Evolutionary conservation across 805 yeast genomes (phyloP).

Genomic region (Isabelozyma gotoi): DNA sequence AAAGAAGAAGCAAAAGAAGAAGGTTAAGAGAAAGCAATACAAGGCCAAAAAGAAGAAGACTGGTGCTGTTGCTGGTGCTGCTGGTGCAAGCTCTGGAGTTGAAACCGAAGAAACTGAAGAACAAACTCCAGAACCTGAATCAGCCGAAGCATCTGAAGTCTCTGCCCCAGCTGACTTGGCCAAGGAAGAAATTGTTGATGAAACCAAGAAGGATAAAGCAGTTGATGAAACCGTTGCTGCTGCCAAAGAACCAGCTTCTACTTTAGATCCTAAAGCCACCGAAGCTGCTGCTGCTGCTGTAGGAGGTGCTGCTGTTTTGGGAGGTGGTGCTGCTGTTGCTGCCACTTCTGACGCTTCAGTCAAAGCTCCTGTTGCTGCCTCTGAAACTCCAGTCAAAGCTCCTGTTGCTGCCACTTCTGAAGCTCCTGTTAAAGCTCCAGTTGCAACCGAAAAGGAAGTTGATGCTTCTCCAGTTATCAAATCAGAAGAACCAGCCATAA

Average conservation of each 20-base stretch:
- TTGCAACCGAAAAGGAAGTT: conserved; percentile 17
- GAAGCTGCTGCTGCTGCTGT: conserved; percentile 8
- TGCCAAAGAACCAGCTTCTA: conserved; percentile 7
- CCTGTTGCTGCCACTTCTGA: neutral
- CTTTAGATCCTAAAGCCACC: conserved; percentile 7
- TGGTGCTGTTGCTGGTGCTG: conserved; percentile 15
- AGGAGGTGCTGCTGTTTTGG: conserved; percentile 3
- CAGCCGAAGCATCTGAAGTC: conserved; percentile 1
- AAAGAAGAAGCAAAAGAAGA: conserved; percentile 42
- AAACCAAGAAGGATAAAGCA: conserved; percentile 6
- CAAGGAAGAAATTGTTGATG: conserved; percentile 2
- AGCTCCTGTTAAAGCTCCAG: conserved; percentile 10
- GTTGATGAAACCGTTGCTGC: conserved; percentile 12
- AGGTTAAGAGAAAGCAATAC: conserved; percentile 43
- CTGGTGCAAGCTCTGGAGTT: conserved; percentile 6
- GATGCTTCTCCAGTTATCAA: conserved; percentile 20
- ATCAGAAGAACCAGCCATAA: conserved; percentile 5
- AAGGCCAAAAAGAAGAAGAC: conserved; percentile 41
- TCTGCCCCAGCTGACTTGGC: neutral
- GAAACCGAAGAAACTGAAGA: conserved; percentile 8
- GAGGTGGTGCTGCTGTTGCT: conserved; percentile 3
- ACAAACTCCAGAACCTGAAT: conserved; percentile 20
- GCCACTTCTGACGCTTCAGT: conserved; percentile 1
- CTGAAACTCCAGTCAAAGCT: neutral
- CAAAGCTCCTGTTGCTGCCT: neutral